Conservation (phyloP, 129 eudicot genomes). For the Chrysanthemum lavandulifolium region DNA sequence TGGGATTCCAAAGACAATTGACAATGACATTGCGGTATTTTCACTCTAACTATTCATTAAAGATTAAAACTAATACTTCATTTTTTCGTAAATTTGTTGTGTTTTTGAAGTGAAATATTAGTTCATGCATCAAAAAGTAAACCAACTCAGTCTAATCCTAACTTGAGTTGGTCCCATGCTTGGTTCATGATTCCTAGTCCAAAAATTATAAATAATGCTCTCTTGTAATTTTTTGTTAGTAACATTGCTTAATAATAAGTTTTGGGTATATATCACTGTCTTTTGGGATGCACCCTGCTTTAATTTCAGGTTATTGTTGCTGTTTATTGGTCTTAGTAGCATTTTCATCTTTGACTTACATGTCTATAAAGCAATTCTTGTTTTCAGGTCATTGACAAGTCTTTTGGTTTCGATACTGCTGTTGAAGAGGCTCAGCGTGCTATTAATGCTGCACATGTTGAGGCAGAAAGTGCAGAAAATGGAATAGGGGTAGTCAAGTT, state of each 20-base stretch:
- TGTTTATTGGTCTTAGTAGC: not conserved
- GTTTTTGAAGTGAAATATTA: too few species aligned
- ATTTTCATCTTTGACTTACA: not conserved
- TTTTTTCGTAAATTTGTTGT: too few species aligned
- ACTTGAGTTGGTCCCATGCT: too few species aligned
- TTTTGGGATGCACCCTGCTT: too few species aligned
- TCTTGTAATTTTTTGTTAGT: too few species aligned
- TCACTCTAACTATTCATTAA: not conserved
- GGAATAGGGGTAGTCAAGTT: constrained; percentile 90
- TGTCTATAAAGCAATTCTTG: constrained; percentile 26
- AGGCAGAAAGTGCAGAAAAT: constrained; percentile 87
- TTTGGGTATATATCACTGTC: too few species aligned
- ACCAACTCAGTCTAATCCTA: too few species aligned
- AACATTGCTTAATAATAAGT: too few species aligned
- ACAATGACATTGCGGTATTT: constrained; percentile 77
- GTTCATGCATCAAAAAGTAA: too few species aligned
- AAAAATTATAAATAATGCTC: too few species aligned
- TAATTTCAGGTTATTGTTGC: not conserved
- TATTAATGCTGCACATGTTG: constrained; percentile 94
- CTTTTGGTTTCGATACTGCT: constrained; percentile 97
- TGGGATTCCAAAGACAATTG: constrained; percentile 87
- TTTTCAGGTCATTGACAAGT: constrained; percentile 78
- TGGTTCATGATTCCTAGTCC: too few species aligned
- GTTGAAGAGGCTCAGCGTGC: constrained; percentile 99
- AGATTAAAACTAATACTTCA: too few species aligned